Evolutionary conservation across 352 stramenopile genomes (phyloP).

Genomic region (Pythium angustatum): DNA sequence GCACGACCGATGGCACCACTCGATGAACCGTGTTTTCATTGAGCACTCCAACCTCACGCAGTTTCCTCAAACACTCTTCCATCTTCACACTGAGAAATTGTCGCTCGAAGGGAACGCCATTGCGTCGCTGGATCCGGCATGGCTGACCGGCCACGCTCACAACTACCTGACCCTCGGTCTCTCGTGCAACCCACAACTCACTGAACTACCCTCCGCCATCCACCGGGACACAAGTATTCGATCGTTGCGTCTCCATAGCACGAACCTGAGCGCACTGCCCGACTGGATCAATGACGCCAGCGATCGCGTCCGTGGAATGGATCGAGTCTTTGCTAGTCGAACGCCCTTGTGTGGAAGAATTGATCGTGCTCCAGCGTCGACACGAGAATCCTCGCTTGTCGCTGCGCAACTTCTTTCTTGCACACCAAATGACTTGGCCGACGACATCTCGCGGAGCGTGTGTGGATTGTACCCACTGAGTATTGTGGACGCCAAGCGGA

Average conservation of each 20-base stretch:
- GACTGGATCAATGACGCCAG: slow-evolving; percentile 3
- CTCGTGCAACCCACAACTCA: slow-evolving; percentile 16
- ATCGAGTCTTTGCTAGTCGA: slow-evolving; percentile 5
- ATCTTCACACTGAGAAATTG: slow-evolving; percentile 15
- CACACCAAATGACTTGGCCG: background rate
- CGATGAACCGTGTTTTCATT: slow-evolving; percentile 18
- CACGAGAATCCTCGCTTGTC: background rate
- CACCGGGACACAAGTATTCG: slow-evolving; percentile 10
- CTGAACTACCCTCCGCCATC: background rate
- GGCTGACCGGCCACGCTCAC: slow-evolving; percentile 9
- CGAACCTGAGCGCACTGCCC: slow-evolving; percentile 8
- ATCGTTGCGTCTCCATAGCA: slow-evolving; percentile 16
- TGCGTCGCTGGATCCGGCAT: slow-evolving; percentile 1
- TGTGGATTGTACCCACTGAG: slow-evolving; percentile 11
- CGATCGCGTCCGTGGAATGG: background rate
- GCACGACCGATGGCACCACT: slow-evolving; percentile 14
- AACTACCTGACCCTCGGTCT: slow-evolving; percentile 16
- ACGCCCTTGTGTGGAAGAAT: slow-evolving; percentile 4
- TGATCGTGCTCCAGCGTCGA: background rate
- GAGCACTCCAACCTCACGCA: slow-evolving; percentile 16
- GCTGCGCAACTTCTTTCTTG: background rate
- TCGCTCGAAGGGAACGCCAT: slow-evolving; percentile 25
- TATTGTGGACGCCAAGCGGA: slow-evolving; percentile 8
- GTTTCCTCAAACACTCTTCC: slow-evolving; percentile 7
- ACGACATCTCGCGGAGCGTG: background rate